Conservation (phyloP, 2,329 filamentous ascomycete genomes). For the Pyrenophora tritici-repentis region DNA sequence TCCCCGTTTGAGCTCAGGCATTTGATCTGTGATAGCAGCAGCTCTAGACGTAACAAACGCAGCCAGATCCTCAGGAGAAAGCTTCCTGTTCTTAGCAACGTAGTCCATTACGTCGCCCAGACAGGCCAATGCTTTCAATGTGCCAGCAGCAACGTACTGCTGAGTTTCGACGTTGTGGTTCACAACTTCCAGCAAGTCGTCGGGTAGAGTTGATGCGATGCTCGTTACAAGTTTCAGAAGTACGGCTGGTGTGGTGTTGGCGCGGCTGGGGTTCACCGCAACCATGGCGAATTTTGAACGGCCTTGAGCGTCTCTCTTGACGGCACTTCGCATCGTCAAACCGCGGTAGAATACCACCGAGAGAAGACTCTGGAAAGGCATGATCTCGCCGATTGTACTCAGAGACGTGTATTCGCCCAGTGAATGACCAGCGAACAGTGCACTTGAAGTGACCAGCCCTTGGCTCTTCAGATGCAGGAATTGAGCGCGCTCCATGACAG, state of each 20-base stretch:
- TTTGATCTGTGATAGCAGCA: conserved; percentile 9
- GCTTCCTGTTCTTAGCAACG: background rate
- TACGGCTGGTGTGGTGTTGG: background rate
- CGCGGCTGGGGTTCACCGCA: conserved; percentile 18
- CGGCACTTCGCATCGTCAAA: conserved; percentile 17
- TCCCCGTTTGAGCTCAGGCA: conserved; percentile 20
- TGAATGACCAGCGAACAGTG: background rate
- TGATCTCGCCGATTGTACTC: background rate
- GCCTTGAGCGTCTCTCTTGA: conserved; percentile 12
- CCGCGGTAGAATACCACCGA: conserved; percentile 18
- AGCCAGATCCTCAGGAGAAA: conserved; percentile 8
- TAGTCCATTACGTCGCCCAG: background rate
- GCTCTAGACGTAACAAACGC: conserved; percentile 1
- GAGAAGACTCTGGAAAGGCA: background rate
- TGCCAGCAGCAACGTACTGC: conserved; percentile 42
- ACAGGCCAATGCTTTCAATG: background rate
- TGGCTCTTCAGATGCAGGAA: conserved; percentile 10
- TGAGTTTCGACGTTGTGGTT: conserved; percentile 19
- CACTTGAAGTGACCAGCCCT: conserved; percentile 1
- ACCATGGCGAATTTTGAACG: conserved; percentile 18
- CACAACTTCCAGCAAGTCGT: conserved; percentile 14
- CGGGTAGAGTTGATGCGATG: background rate
- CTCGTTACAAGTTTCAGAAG: background rate
- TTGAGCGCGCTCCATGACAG: conserved; percentile 8
- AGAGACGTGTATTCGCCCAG: conserved; percentile 1